Evolutionary conservation across 2,329 filamentous ascomycete genomes (phyloP).

Genomic region (Hypoxylon sp.): DNA sequence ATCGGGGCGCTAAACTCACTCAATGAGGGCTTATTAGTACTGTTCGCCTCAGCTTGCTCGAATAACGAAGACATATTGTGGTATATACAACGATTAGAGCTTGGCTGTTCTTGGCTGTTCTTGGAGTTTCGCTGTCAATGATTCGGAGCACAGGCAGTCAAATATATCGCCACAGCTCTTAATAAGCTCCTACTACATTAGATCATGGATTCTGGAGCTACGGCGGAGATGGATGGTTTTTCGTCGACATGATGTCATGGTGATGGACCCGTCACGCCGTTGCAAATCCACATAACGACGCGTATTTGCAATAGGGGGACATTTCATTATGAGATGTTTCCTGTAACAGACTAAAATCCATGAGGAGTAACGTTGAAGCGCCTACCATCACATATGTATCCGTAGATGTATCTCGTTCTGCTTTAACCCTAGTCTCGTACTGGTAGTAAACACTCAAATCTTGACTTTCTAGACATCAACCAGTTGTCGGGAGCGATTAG

Average conservation of each 20-base stretch:
- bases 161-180: background rate
- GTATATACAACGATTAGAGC: background rate
- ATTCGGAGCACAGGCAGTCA: background rate
- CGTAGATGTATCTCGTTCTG: background rate
- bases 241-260: slow-evolving; percentile 24
- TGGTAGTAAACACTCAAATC: background rate
- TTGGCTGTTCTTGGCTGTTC: background rate
- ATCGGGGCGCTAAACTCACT: slow-evolving; percentile 16
- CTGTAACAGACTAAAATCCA: background rate
- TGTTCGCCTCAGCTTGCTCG: slow-evolving; percentile 15
- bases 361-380: background rate
- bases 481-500: too few species aligned
- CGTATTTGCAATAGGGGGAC: too few species aligned
- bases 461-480: too few species aligned
- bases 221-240: slow-evolving; percentile 4
- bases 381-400: background rate
- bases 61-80: slow-evolving; percentile 28
- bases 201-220: background rate
- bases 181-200: background rate
- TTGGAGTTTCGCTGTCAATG: background rate
- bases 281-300: background rate
- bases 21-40: slow-evolving; percentile 14
- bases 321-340: background rate
- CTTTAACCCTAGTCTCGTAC: background rate
- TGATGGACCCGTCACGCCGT: slow-evolving; percentile 10